phyloP scores from a whole-genome alignment of 345 rosid species.

The Carallia brachiata region DNA sequence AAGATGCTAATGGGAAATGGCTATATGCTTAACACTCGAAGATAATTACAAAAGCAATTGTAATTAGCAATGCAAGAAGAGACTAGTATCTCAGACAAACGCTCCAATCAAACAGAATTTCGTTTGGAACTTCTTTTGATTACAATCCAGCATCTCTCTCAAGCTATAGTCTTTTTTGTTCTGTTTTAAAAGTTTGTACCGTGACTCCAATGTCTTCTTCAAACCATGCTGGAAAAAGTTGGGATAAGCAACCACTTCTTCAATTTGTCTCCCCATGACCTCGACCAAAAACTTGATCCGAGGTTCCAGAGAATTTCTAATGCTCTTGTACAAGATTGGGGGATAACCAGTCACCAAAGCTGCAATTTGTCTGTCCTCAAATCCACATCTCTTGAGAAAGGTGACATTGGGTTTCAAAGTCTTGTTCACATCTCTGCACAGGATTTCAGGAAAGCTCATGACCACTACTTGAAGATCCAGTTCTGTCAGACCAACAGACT shows the following conservation, averaged over 20 bases:
- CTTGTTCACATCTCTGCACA: slow-evolving; percentile 67
- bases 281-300: slow-evolving; percentile 65
- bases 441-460: slow-evolving; percentile 59
- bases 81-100: slow-evolving; percentile 26
- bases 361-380: slow-evolving; percentile 52
- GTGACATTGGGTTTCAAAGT: slow-evolving; percentile 51
- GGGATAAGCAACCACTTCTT: slow-evolving; percentile 61
- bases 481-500: slow-evolving; percentile 48
- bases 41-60: background rate
- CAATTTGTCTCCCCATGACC: slow-evolving; percentile 64
- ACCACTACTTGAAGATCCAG: slow-evolving; percentile 47
- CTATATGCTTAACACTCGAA: background rate
- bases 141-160: slow-evolving; percentile 72
- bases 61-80: background rate
- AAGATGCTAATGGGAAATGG: too few species aligned
- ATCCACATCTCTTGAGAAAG: slow-evolving; percentile 48
- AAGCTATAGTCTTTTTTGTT: slow-evolving; percentile 57
- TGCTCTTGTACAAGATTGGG: slow-evolving; percentile 61
- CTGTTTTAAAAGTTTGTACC: slow-evolving; percentile 56
- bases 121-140: slow-evolving; percentile 48
- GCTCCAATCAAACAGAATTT: slow-evolving; percentile 50
- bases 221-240: slow-evolving; percentile 67
- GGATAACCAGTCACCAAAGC: slow-evolving; percentile 64
- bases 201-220: slow-evolving; percentile 58
- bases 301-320: slow-evolving; percentile 63